These are phyloP conservation scores for Metschnikowia koreensis DNA, from an alignment of 805 yeast genomes.

Conservation along the genomic window DNA sequence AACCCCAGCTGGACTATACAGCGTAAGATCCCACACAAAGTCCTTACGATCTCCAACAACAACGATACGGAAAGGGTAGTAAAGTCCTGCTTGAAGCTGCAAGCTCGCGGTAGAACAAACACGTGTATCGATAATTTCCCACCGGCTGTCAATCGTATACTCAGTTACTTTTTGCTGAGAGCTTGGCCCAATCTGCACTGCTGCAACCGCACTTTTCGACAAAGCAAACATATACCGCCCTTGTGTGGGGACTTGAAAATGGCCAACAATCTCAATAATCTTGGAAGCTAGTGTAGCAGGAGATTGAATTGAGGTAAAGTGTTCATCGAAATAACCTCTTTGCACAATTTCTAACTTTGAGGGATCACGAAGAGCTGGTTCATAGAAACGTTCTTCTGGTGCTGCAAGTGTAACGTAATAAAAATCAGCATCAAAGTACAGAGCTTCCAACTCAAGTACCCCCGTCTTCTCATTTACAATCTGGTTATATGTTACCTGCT, in stretches of 20 bases:
- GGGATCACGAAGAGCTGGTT: neutral
- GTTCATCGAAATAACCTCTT: neutral
- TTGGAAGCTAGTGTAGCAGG: neutral
- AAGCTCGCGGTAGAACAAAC: neutral
- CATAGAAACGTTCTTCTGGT: neutral
- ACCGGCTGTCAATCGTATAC: neutral
- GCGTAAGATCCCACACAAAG: neutral
- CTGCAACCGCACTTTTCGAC: neutral
- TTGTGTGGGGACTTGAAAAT: neutral
- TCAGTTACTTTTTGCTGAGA: neutral
- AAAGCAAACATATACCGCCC: neutral
- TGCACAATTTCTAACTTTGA: neutral
- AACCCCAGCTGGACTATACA: neutral
- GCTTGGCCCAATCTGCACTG: neutral
- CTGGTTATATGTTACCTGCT: neutral
- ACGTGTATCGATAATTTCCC: neutral
- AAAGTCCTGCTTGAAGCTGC: neutral
- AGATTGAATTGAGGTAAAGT: neutral
- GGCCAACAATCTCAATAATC: neutral
- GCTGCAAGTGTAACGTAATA: neutral
- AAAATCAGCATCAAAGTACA: neutral
- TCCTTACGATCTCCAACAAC: neutral
- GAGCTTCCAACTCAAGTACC: neutral
- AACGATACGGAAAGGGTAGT: constrained; percentile 3
- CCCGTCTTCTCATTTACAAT: neutral